Evolutionary conservation across 208 protist genomes (phyloP), one percentile per base, ranked within the genome.

Genomic region (Herpetomonas tarakana): DNA sequence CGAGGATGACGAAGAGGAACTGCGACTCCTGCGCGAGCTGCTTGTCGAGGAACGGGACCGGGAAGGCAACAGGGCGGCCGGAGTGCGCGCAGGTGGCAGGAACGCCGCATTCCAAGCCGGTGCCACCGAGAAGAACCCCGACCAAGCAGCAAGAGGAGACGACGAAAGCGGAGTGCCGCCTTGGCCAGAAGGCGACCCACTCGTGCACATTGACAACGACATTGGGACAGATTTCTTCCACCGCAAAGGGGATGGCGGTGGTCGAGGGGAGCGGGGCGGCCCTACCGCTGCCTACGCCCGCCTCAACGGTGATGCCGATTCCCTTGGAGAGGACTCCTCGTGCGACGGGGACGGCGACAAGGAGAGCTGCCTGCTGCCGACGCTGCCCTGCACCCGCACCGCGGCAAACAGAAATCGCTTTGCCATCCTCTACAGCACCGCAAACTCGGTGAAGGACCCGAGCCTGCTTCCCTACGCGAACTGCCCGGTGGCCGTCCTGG

Each of bases 401-500:
- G 12, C 3, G 3, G 41, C 41, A 12, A 79, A 75, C 51, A n/a
- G 22, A 21, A 6, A 65, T 19, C 75, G 77, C 38, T 91, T 94
- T 59, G 85, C 88, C 11, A 24, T 94, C 6, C 63, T 90, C 53
- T 89, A 83, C 62, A 69, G 81, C 57, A n/a, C 72, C 16, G 54
- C 47, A 22, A 94, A 84, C 66, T 71, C 76, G 11, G 29, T 88
- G 29, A 60, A 75, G 44, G 71, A 66, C 9, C 62, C 77, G 47
- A 72, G 73, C 27, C 53, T 90, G 29, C 62, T 94, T 31, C 84
- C 83, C 19, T 83, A 92, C 58, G 28, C 71, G 6, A 77, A 68
- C 56, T 77, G 70, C 19, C 88, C 88, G 3, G 85, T 89, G 3
- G 83, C 75, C 19, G 71, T 94, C 26, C 46, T 94, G 29, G 60